phyloP scores from a whole-genome alignment of 495 filamentous ascomycete species.

The Cercophora newfieldiana region DNA sequence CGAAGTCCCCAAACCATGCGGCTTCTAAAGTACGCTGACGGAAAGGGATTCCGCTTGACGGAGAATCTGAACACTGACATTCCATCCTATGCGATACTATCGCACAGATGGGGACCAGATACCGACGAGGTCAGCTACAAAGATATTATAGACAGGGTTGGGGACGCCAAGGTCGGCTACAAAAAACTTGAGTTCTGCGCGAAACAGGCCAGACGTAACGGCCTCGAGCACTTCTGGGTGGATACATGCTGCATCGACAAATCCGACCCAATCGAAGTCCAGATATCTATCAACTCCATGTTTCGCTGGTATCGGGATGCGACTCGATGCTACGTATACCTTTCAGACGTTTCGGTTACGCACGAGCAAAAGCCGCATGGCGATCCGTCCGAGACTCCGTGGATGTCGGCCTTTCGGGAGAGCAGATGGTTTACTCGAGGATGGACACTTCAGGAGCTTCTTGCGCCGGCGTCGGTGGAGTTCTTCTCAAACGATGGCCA shows the following conservation, averaged over 20 bases:
- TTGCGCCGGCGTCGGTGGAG: slow-evolving; percentile 20
- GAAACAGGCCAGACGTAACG: not conserved
- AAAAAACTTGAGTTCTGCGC: slow-evolving; percentile 20
- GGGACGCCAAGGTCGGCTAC: slow-evolving; percentile 5
- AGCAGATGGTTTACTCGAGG: not conserved
- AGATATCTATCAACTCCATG: slow-evolving; percentile 44
- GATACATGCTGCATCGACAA: slow-evolving; percentile 46
- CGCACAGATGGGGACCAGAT: slow-evolving; percentile 22
- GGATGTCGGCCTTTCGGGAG: not conserved
- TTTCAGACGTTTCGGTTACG: slow-evolving; percentile 33
- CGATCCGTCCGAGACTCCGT: not conserved
- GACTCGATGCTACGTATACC: slow-evolving; percentile 38
- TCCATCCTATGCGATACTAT: slow-evolving; percentile 23
- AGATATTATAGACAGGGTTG: slow-evolving; percentile 1
- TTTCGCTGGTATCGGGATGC: slow-evolving; percentile 38
- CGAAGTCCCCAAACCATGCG: slow-evolving; percentile 1
- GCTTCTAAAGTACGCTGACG: not conserved
- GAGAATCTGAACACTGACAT: not conserved
- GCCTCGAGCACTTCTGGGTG: slow-evolving; percentile 31
- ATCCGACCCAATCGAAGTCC: slow-evolving; percentile 39
- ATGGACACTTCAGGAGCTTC: slow-evolving; percentile 5
- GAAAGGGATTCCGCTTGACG: not conserved
- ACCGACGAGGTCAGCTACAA: slow-evolving; percentile 23
- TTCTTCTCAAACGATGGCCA: slow-evolving; percentile 29
- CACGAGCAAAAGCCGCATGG: too few species aligned